Conservation (phyloP, 2,329 filamentous ascomycete genomes). For the Botrytis elliptica region DNA sequence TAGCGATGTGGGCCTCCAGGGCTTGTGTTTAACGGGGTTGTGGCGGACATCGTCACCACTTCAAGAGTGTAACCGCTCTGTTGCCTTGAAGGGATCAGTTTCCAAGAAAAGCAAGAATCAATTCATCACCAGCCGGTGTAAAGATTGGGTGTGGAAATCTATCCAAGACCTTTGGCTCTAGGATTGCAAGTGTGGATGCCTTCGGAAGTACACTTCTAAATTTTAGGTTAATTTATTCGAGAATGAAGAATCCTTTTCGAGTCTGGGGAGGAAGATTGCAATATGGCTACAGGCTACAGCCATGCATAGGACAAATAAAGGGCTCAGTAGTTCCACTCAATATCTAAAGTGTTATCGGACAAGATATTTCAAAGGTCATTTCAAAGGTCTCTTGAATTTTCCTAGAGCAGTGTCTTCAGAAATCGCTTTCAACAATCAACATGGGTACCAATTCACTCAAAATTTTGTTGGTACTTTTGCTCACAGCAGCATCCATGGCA, state of each 20-base stretch:
- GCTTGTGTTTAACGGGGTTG: neutral
- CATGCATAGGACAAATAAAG: neutral
- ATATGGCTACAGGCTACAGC: too few relatives aligned
- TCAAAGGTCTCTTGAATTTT: neutral
- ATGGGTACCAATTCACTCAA: neutral
- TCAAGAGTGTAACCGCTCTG: neutral
- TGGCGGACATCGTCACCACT: neutral
- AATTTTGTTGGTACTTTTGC: neutral
- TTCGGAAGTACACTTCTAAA: neutral
- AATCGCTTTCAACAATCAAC: neutral
- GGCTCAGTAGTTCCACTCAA: neutral
- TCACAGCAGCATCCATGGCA: neutral
- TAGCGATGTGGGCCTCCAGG: neutral
- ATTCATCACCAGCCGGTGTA: neutral
- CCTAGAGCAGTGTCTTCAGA: neutral
- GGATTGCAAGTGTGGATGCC: neutral
- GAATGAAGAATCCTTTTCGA: neutral
- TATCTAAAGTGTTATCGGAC: neutral
- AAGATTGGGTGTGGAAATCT: neutral
- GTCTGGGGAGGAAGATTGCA: neutral
- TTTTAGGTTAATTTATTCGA: neutral
- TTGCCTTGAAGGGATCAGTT: neutral
- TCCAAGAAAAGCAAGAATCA: neutral
- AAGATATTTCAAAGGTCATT: neutral
- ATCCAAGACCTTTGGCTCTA: neutral